These are phyloP conservation scores for Trifolium pratense DNA, from an alignment of 306 rosid species.

Conservation along the genomic window DNA sequence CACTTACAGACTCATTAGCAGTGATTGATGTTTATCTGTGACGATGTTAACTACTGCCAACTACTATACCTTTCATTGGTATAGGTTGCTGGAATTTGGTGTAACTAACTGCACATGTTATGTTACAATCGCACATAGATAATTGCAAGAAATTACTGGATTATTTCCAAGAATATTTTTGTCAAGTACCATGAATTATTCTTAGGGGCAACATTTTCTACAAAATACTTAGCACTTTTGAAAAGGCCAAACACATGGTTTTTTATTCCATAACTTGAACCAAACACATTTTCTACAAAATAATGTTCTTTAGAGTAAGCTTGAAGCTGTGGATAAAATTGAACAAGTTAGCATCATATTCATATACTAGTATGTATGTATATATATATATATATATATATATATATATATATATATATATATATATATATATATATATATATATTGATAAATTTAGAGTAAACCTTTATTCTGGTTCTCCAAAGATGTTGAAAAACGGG, in stretches of 20 bases:
- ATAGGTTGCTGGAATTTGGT: background rate
- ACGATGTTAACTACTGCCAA: background rate
- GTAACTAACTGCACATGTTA: background rate
- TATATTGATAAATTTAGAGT: background rate
- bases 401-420: no score
- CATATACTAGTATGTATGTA: no score
- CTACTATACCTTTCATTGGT: background rate
- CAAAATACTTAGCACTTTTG: background rate
- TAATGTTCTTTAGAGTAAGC: background rate
- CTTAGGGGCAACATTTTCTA: background rate
- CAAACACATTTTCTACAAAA: no score
- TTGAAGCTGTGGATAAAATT: background rate
- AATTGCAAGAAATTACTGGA: background rate
- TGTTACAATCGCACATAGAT: background rate
- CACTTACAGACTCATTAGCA: no score
- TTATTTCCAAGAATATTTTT: background rate
- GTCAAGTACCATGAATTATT: background rate
- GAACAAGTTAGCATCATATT: no score
- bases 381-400: no score
- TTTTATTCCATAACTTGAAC: background rate
- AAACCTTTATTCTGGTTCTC: background rate
- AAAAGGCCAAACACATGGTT: background rate
- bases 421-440: no score
- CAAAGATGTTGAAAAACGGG: background rate
- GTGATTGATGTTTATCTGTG: no score